phyloP scores from a whole-genome alignment of 2,329 filamentous ascomycete species.

The Blumeria hordei region DNA sequence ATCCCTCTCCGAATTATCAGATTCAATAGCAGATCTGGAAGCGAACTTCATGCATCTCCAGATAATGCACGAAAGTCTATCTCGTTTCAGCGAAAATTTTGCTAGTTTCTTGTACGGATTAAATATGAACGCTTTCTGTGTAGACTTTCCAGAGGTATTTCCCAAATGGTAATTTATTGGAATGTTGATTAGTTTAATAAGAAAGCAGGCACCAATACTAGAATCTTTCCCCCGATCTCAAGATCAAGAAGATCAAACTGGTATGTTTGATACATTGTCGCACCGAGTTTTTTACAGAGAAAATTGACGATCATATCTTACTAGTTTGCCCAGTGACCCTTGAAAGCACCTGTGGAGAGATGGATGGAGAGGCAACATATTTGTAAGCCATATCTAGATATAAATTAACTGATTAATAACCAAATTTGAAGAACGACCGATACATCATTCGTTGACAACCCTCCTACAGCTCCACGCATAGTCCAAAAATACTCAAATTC shows the following conservation, averaged over 20 bases:
- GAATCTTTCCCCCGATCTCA: slow-evolving; percentile 57
- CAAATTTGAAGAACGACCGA: slow-evolving; percentile 49
- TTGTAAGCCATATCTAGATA: slow-evolving; percentile 28
- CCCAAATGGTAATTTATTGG: background rate
- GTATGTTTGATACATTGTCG: slow-evolving; percentile 12
- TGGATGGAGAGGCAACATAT: slow-evolving; percentile 57
- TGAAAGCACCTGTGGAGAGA: slow-evolving; percentile 16
- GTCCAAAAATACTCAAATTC: slow-evolving; percentile 18
- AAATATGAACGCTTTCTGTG: slow-evolving; percentile 98
- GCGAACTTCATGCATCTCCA: slow-evolving; percentile 96
- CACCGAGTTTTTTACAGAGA: background rate
- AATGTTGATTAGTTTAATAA: slow-evolving; percentile 15
- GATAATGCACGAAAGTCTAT: slow-evolving; percentile 83
- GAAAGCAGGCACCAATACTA: slow-evolving; percentile 39
- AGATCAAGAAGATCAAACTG: slow-evolving; percentile 27
- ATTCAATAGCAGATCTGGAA: slow-evolving; percentile 86
- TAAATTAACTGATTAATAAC: slow-evolving; percentile 1
- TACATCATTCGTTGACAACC: slow-evolving; percentile 76
- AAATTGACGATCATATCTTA: background rate
- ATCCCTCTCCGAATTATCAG: slow-evolving; percentile 76
- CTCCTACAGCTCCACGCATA: slow-evolving; percentile 29
- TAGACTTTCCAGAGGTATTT: slow-evolving; percentile 78
- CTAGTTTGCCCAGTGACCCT: slow-evolving; percentile 15
- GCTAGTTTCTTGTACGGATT: slow-evolving; percentile 84
- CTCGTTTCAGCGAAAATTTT: slow-evolving; percentile 88